phyloP scores from a whole-genome alignment of 208 protist species.

The Naegleria gruberi region DNA sequence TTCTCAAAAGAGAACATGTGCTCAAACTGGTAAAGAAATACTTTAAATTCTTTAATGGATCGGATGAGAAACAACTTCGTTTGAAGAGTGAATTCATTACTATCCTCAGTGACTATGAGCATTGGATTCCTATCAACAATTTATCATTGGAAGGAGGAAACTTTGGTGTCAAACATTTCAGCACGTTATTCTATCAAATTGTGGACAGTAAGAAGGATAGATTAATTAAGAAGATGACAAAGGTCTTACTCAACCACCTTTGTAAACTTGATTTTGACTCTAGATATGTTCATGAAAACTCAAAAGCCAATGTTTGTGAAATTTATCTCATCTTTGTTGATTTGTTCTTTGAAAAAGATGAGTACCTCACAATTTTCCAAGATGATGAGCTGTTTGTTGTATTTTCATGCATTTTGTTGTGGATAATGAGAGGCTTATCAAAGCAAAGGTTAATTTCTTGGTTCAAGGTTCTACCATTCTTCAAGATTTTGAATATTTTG shows the following conservation, averaged over 20 bases:
- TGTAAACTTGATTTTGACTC: background rate
- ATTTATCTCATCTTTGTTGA: background rate
- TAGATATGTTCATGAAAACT: background rate
- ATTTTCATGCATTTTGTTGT: background rate
- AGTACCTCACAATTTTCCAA: background rate
- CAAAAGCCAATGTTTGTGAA: background rate
- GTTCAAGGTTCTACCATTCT: background rate
- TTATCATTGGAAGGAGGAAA: background rate
- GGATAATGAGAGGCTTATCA: background rate
- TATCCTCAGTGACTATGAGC: background rate
- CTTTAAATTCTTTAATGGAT: background rate
- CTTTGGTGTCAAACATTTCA: background rate
- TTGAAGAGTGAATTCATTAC: slow-evolving; percentile 12
- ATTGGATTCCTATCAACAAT: background rate
- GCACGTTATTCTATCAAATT: background rate
- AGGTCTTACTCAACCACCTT: background rate
- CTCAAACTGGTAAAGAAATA: background rate
- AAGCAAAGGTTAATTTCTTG: background rate
- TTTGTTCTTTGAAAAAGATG: background rate
- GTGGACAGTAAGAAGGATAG: background rate
- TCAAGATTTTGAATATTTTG: background rate
- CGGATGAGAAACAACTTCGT: background rate
- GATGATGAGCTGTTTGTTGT: background rate
- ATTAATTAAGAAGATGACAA: background rate
- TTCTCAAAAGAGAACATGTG: background rate